Conservation (phyloP, 2,329 filamentous ascomycete genomes). For the Trichothecium roseum region DNA sequence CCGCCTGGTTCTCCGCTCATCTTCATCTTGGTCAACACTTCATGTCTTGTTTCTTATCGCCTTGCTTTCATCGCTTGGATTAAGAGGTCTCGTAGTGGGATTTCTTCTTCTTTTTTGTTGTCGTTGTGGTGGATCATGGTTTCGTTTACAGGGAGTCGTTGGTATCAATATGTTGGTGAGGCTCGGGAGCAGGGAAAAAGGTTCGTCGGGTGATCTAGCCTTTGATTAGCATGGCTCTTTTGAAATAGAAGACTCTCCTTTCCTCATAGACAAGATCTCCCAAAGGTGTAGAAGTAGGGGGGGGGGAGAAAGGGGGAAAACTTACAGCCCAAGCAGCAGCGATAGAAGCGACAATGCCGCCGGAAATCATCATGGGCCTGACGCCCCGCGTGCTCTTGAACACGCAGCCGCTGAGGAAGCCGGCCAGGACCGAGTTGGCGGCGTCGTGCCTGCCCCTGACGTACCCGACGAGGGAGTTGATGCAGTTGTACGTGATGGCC, state of each 20-base stretch:
- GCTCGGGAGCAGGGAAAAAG: conserved; percentile 28
- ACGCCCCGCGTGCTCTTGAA: conserved; percentile 94
- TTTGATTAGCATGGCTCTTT: conserved; percentile 4
- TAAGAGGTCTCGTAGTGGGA: too few species aligned
- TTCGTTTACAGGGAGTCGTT: conserved; percentile 5
- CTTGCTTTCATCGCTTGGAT: too few species aligned
- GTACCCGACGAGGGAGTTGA: conserved; percentile 77
- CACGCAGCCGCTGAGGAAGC: conserved; percentile 79
- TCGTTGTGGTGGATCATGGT: too few species aligned
- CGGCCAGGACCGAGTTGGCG: conserved; percentile 77
- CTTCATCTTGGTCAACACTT: too few species aligned
- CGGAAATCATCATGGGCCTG: conserved; percentile 89
- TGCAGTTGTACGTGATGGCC: conserved; percentile 89
- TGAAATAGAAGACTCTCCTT: neutral
- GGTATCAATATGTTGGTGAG: conserved; percentile 8
- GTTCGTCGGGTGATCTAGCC: conserved; percentile 26
- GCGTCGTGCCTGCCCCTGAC: conserved; percentile 79
- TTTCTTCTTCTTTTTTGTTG: too few species aligned
- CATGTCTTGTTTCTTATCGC: too few species aligned
- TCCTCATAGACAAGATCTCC: too few species aligned
- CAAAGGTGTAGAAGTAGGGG: too few species aligned
- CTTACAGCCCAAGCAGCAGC: conserved; percentile 88
- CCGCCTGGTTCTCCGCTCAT: too few species aligned
- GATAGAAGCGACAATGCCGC: conserved; percentile 75
- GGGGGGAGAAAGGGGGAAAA: conserved; percentile 14